Evolutionary conservation across 306 rosid genomes (phyloP), one percentile per base, ranked within the genome.

Genomic region (Sicyos baderoa): DNA sequence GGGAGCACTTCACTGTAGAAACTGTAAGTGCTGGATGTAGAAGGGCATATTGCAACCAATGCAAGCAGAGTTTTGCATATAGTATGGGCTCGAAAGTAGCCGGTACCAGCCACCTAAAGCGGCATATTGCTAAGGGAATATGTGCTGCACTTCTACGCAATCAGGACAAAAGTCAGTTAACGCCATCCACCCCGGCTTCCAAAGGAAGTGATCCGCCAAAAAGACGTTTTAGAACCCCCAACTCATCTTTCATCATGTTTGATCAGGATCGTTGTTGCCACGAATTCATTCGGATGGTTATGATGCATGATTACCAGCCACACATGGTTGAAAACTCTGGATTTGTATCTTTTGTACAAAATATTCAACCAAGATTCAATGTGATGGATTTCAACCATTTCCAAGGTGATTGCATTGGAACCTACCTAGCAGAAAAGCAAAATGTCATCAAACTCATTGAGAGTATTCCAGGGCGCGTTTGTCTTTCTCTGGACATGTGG

Each of bases 1-100:
- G 97, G 98, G 97, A 89, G 75, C 94, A 93, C 81, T 93, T 93
- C 77, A 89, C 97, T 29, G 88, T 93, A 62, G 98, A 86, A 80
- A 83, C 79, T 27, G 88, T 93, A 60, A 80, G 89, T 81, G 72
- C 89, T 78, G 98, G 87, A 42, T 87, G 95, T 76, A 83, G 96
- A 82, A 86, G 98, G 74, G 98, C 98, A 15, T 85, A 80, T 76
- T 93, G 97, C 74, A 93, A 88, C 71, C 96, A 86, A 75, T 93
- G 98, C 79, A 79, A 85, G 74, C 96, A 93, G 77, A 87, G 88
- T 81, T 93, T 93, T 84, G 97, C 97, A 0, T 93, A 93, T 50
- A 88, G 96, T 81, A 93, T 95, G 0, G 98, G 97, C 75, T 82
- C 95, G 9, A 89, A 93, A 84, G 98, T 93, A 59, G 97, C 95